Base-by-base conservation (phyloP, 805 yeast species). In the Ogataea nakhonphanomensis region DNA sequence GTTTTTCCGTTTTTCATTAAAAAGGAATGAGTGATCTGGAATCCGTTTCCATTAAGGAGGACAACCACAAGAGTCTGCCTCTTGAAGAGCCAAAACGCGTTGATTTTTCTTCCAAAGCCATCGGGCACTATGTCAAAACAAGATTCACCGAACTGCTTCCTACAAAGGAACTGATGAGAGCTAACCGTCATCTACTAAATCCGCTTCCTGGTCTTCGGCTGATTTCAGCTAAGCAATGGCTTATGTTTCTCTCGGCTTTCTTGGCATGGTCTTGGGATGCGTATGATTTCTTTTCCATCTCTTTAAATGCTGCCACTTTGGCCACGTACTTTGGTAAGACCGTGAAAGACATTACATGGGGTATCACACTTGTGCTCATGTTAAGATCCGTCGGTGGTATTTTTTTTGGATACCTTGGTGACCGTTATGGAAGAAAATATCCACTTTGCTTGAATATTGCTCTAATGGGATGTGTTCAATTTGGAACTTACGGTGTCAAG, bases 201-300 rank as follows among this genome's bases (percentile, higher is more conserved):
- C 95, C 95, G 2, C 58, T 85, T 45, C 78, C 79, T 1, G 76
- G 77, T 21, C 64, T 83, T 20, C 58, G 59, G 8, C 58, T 59
- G 47, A 67, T 84, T 54, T 69, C 67, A 26, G 58, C 68, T 40
- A 67, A 59, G 44, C 82, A 80, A 52, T 79, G 85, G 84, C 61
- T 69, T 32, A 74, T 70, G 59, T 76, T 78, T 51, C 27, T 61
- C 13, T 60, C 74, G 31, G 84, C 81, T 0, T 76, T 76, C 48
- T 51, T 62, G 38, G 78, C 76, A 14, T 79, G 85, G 85, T 67
- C 81, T 3, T 74, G 79, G 74, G 85, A 78, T 61, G 79, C 84
- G 3, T 70, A 78, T 53, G 85, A 79, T 59, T 79, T 74, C 55
- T 79, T 80, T 49, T 66, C 76, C 8, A 77, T 76, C 10, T 73